Base-by-base conservation (phyloP, 179 eudicot species). In the Dionaea muscipula region DNA sequence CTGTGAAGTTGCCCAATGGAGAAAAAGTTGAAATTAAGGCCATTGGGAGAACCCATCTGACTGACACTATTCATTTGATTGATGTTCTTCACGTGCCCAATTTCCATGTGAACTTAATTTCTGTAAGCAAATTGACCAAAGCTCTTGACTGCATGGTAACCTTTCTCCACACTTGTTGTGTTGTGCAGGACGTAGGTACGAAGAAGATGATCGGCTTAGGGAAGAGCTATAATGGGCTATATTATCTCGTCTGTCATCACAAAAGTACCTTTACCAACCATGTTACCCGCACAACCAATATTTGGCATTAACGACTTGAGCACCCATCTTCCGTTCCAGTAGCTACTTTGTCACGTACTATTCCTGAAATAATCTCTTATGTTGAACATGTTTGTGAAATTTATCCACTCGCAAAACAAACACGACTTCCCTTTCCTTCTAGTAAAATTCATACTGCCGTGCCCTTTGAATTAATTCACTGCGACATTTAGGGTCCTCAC, bases 401-500 rank as follows among this genome's bases (percentile, higher is more conserved):
- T 14, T 58, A 28, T 35, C 45, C 53, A 1, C 20, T 10, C 7
- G 28, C 45, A 11, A 31, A 9, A 22, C 44, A 46, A 19, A 40
- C 46, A 7, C 20, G 31, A 23, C 7, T 46, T 9, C 14, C 62
- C 12, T 58, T 46, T 23, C 31, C 54, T 12, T 10, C 14, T 3
- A 47, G 45, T 47, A 0, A 0, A 1, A 47, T 14, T 33, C 19
- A 16, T 19, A 14, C 33, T 33, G 1, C 28, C 1, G 2, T 2
- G 0, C 2, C 11, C 2, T 57, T 57, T 57, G 44, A 57, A 4
- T 36, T 45, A 0, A 2, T 57, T 2, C 45, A 33, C 15, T 9
- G 46, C 13, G 62, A 58, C 16, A 6, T 49, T 4, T 58, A 43
- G 62, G 54, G 53, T 3, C 53, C 53, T 15, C 46, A 28, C 20